Evolutionary conservation across 768 basidiomycete genomes (phyloP).

Genomic region (Gloeostereum incarnatum): DNA sequence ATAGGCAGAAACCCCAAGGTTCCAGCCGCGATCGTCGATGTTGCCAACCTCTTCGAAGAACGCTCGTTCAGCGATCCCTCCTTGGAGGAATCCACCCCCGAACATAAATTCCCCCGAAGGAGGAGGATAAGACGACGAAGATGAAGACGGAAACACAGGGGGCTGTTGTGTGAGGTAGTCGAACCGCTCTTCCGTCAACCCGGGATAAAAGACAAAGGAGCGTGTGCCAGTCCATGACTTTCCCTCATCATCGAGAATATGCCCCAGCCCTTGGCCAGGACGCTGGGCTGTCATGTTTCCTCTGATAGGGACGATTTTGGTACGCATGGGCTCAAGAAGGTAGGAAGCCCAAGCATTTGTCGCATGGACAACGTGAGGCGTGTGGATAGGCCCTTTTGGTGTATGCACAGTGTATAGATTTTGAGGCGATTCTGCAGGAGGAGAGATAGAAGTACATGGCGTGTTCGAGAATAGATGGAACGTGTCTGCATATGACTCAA

Average conservation of each 20-base stretch:
- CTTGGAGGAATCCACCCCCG: slow-evolving; percentile 46
- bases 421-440: slow-evolving; percentile 13
- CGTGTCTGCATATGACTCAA: too few species aligned
- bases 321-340: slow-evolving; percentile 52
- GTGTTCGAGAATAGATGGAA: slow-evolving; percentile 52
- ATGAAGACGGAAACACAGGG: not conserved
- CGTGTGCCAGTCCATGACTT: slow-evolving; percentile 30
- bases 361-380: slow-evolving; percentile 69
- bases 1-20: slow-evolving; percentile 27
- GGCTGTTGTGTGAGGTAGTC: slow-evolving; percentile 67
- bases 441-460: slow-evolving; percentile 45
- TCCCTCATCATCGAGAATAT: not conserved
- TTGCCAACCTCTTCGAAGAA: slow-evolving; percentile 26
- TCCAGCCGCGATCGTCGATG: slow-evolving; percentile 24
- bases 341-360: slow-evolving; percentile 80
- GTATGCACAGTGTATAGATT: slow-evolving; percentile 48
- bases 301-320: slow-evolving; percentile 52
- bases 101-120: slow-evolving; percentile 49
- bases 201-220: slow-evolving; percentile 52
- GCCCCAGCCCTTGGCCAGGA: slow-evolving; percentile 28
- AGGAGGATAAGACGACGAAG: slow-evolving; percentile 10
- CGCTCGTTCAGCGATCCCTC: slow-evolving; percentile 11
- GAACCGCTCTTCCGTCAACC: slow-evolving; percentile 26
- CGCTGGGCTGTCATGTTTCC: slow-evolving; percentile 60
- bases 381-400: slow-evolving; percentile 42